Percentiles rank a stretch among this genome's conserved stretches.
These are phyloP conservation scores for Obba rivulosa DNA, from an alignment of 768 basidiomycete species.

Conservation along the genomic window DNA sequence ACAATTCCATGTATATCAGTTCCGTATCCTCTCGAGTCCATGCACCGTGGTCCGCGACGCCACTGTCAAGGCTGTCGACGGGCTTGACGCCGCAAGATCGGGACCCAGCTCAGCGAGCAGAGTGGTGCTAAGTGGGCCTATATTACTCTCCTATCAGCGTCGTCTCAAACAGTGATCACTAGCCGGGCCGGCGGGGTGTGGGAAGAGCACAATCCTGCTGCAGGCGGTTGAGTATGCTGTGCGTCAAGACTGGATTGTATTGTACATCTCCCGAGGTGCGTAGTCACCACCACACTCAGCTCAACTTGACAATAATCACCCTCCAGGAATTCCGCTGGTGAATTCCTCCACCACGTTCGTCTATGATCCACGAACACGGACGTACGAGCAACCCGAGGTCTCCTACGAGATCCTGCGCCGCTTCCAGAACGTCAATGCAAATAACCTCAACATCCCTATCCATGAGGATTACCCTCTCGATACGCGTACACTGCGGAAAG, in stretches of 20 bases:
- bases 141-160: neutral
- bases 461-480: conserved; percentile 13
- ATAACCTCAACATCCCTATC: conserved; percentile 39
- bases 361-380: conserved; percentile 72
- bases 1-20: conserved; percentile 33
- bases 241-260: conserved; percentile 67
- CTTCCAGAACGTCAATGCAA: conserved; percentile 53
- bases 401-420: conserved; percentile 61
- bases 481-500: conserved; percentile 37
- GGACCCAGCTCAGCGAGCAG: conserved; percentile 48
- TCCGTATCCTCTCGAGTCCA: conserved; percentile 62
- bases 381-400: conserved; percentile 67
- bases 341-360: conserved; percentile 68
- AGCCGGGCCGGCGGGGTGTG: conserved; percentile 74
- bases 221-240: conserved; percentile 71
- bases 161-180: conserved; percentile 5
- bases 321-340: conserved; percentile 51
- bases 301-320: neutral
- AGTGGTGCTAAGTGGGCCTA: conserved; percentile 58
- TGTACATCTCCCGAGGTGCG: conserved; percentile 80
- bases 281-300: neutral
- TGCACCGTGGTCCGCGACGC: conserved; percentile 66
- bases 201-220: conserved; percentile 75
- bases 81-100: conserved; percentile 45
- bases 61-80: conserved; percentile 51